phyloP scores from a whole-genome alignment of 768 basidiomycete species.

The Coprinopsis sp. region DNA sequence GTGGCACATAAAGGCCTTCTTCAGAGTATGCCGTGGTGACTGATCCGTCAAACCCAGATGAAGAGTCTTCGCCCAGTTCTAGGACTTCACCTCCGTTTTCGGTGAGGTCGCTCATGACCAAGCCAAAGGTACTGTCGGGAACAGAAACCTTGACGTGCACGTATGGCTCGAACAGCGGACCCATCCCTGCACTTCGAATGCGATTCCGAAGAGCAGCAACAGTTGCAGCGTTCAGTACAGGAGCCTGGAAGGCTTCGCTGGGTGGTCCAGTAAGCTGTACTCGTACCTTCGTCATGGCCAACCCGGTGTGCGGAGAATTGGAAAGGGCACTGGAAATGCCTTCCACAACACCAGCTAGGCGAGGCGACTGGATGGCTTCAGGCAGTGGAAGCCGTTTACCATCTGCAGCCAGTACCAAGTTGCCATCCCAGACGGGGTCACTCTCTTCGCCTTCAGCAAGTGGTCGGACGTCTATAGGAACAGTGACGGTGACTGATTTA shows the following conservation, averaged over 20 bases:
- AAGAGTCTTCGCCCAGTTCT: constrained; percentile 52
- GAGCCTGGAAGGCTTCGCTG: constrained; percentile 39
- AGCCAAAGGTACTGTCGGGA: constrained; percentile 63
- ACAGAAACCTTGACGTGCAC: constrained; percentile 65
- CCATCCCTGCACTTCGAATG: constrained; percentile 59
- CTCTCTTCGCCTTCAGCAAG: constrained; percentile 53
- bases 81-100: constrained; percentile 78
- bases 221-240: constrained; percentile 60
- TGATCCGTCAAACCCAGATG: constrained; percentile 27
- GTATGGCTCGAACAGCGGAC: constrained; percentile 77
- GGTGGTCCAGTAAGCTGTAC: constrained; percentile 49
- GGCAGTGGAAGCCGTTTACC: constrained; percentile 51
- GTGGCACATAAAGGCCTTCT: constrained; percentile 74
- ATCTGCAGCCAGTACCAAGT: constrained; percentile 56
- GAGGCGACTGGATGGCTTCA: constrained; percentile 44
- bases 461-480: constrained; percentile 53
- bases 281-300: constrained; percentile 61
- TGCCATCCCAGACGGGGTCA: constrained; percentile 72
- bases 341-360: constrained; percentile 52
- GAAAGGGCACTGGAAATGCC: constrained; percentile 71
- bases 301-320: constrained; percentile 72
- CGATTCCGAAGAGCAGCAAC: constrained; percentile 59
- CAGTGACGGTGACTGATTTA: constrained; percentile 42
- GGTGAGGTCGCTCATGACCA: constrained; percentile 78
- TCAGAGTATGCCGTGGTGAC: constrained; percentile 44